Evolutionary conservation across 2,329 filamentous ascomycete genomes (phyloP), one percentile per base, ranked within the genome.

Genomic region (Colletotrichum tamarilloi): DNA sequence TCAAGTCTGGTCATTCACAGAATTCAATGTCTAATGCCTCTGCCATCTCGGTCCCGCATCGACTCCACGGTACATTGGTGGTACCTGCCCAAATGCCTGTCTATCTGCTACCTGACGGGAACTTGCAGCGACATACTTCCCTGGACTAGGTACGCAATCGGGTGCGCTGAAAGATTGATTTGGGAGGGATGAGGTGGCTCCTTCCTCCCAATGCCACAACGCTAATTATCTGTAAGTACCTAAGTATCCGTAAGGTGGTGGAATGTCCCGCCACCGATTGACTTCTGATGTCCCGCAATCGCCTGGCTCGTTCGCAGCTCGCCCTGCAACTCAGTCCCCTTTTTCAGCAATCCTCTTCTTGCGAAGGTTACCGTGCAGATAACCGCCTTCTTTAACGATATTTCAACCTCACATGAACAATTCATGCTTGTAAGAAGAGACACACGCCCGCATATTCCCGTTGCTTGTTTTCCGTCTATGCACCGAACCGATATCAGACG

Each of bases 201-300:
- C 60, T 63, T 63, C 28, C 26, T 53, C 5, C 14, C 12, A 56
- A 42, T 62, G 57, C 57, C 64, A 52, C 58, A 55, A 59, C 46
- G 53, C 26, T 26, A 62, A 62, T 9, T 49, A 11, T 49, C 16
- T 19, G 42, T 4, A 62, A 57, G 57, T 56, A 68, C 42, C 42
- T 11, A 22, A 49, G 42, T 49, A 49, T n/a, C 42, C 19, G 42
- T 49, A 49, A 49, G 42, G 42, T 49, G 42, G 19, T 62, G 64
- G 24, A 63, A 22, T 38, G 8, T 26, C 32, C 66, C 66, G 66
- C 70, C 70, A 60, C 70, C 70, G 64, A 65, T 69, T 73, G 53
- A 59, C 70, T 73, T 73, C 66, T 68, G 35, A n/a, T 30, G 58
- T 68, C 59, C 63, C 65, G 53, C 65, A 72, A 64, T 63, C 69